Conservation (phyloP, 108 stramenopile species). For the Poteriospumella lacustris region DNA sequence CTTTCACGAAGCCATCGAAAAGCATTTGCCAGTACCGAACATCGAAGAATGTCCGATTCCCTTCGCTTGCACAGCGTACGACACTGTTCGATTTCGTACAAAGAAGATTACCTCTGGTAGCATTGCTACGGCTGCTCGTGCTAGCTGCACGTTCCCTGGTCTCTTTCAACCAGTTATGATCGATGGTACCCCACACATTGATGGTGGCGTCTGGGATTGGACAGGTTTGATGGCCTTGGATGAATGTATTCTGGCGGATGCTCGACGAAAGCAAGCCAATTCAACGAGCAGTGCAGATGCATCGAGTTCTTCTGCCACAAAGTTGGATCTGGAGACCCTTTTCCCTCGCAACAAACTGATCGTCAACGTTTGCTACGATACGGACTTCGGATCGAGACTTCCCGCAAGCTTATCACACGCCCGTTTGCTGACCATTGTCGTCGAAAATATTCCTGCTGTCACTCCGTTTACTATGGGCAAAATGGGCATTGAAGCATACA, state of each 20-base stretch:
- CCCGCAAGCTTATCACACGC: background rate
- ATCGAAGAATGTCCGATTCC: slow-evolving; percentile 21
- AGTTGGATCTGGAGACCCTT: too few relatives aligned
- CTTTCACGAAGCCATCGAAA: background rate
- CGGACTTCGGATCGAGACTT: background rate
- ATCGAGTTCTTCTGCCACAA: too few relatives aligned
- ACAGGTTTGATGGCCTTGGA: background rate
- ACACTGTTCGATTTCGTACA: background rate
- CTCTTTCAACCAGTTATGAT: slow-evolving; percentile 19
- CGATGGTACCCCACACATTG: slow-evolving; percentile 7
- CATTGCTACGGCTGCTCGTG: background rate
- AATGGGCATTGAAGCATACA: background rate
- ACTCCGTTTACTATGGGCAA: background rate
- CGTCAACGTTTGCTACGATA: slow-evolving; percentile 4
- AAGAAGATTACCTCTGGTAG: background rate
- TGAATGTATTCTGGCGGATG: too few relatives aligned
- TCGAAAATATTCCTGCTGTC: slow-evolving; percentile 18
- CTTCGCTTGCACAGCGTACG: slow-evolving; percentile 12
- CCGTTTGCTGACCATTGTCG: slow-evolving; percentile 1
- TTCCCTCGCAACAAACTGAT: background rate
- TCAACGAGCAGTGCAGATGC: too few relatives aligned
- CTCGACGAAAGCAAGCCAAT: too few relatives aligned
- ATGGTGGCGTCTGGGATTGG: slow-evolving; percentile 19
- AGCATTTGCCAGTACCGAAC: background rate
- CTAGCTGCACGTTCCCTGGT: slow-evolving; percentile 27